Evolutionary conservation across 2,329 filamentous ascomycete species (phyloP), one percentile per base, ranked within the genome.

Genomic region (Sclerotinia trifoliorum): DNA sequence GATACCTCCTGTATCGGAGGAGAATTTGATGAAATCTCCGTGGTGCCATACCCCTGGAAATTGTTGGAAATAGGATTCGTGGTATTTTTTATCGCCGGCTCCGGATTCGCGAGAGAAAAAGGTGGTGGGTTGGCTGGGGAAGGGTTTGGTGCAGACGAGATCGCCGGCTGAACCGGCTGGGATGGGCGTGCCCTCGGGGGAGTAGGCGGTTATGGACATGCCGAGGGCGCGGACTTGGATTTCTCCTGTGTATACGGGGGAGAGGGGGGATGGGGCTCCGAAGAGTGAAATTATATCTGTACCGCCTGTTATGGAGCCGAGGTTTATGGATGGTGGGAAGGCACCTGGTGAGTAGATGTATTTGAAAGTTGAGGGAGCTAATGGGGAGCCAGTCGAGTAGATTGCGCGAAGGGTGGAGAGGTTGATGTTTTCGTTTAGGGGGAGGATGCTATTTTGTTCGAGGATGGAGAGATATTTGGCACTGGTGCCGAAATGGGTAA

Each of bases 281-380:
- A 98, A 99, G 46, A 98, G 86, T 0, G 94, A 97, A 72, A 98
- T 92, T 74, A 98, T 98, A 78, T 99, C 95, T 3, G 94, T 98
- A 62, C 94, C 95, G 49, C 95, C 95, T 0, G 94, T 98, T 76
- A 99, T 98, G 68, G 92, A 96, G 61, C 89, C 93, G 10, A 98
- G 86, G 79, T 97, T 94, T 72, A 98, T 83, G n/a, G 85, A 82
- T 0, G 85, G 76, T 2, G 93, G 93, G 76, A 98, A 96, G 1
- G 90, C 90, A 35, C 85, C 81, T 24, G 58, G 17, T 19, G 13
- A 6, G 80, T 98, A 97, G 65, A 97, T 88, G 76, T 96, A 98
- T 68, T 87, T 84, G 79, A 97, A 98, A 1, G 95, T 98, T 1
- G 93, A 96, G 0, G 95, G 94, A 0, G 94, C 93, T 1, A 99